Evolutionary conservation across 345 rosid genomes (phyloP).

Genomic region (Limnanthes douglasii): DNA sequence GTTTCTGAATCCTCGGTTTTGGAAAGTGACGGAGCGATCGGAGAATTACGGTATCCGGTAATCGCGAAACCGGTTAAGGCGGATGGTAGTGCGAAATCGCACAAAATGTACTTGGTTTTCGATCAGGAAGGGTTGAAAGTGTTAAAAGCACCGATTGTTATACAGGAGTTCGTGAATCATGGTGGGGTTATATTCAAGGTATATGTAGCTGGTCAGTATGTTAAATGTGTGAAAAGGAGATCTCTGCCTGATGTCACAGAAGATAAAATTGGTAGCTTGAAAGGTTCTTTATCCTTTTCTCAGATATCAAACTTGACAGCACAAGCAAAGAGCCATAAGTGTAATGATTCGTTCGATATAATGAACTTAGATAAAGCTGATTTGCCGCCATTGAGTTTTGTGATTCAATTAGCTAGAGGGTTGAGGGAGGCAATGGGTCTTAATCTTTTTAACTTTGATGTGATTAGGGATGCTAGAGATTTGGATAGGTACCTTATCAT

Average conservation of each 20-base stretch:
- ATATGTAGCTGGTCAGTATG: conserved; percentile 38
- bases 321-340: conserved; percentile 12
- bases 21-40: conserved; percentile 20
- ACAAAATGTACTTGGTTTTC: conserved; percentile 41
- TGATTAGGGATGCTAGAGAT: conserved; percentile 35
- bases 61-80: conserved; percentile 52
- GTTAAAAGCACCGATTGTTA: conserved; percentile 37
- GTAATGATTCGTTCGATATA: conserved; percentile 17
- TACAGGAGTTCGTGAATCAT: conserved; percentile 56
- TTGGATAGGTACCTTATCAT: conserved; percentile 36
- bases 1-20: conserved; percentile 31
- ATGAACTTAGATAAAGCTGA: conserved; percentile 25
- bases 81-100: conserved; percentile 40
- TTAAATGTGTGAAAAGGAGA: conserved; percentile 41
- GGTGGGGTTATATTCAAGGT: conserved; percentile 59
- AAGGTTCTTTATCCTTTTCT: conserved; percentile 33
- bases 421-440: conserved; percentile 30
- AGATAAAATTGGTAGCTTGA: conserved; percentile 23
- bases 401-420: conserved; percentile 26
- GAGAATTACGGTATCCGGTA: conserved; percentile 33
- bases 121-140: conserved; percentile 33
- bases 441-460: conserved; percentile 53
- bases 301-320: conserved; percentile 37
- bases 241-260: conserved; percentile 42
- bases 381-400: conserved; percentile 31